These are phyloP conservation scores for Didymella segeticola DNA, from an alignment of 2,329 filamentous ascomycete species.

Conservation along the genomic window DNA sequence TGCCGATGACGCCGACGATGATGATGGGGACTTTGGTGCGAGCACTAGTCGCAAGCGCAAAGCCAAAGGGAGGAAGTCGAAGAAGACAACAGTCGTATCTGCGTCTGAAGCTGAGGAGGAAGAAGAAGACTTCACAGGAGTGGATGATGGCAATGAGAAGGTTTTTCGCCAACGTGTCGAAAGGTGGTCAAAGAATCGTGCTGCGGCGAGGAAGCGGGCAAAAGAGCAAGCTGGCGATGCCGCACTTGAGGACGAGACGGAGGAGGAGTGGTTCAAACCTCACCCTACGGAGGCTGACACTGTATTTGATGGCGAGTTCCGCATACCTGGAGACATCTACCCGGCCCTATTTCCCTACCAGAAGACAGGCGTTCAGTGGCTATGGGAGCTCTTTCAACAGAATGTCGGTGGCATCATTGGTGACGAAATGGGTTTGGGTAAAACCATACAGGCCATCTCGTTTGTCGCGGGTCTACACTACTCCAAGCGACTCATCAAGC, in stretches of 20 bases:
- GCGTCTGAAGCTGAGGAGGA: constrained; percentile 33
- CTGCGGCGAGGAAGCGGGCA: constrained; percentile 62
- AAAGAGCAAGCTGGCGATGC: constrained; percentile 42
- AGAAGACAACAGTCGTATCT: constrained; percentile 24
- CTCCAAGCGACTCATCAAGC: constrained; percentile 82
- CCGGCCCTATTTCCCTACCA: constrained; percentile 95
- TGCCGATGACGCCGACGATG: constrained; percentile 49
- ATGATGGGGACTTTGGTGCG: constrained; percentile 45
- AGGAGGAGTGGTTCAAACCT: constrained; percentile 81
- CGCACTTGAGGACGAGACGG: constrained; percentile 44
- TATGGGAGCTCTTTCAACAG: constrained; percentile 89
- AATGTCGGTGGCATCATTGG: constrained; percentile 92
- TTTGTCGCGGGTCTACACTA: constrained; percentile 92
- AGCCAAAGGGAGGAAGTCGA: constrained; percentile 36
- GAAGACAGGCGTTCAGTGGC: constrained; percentile 95
- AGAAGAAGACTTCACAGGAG: constrained; percentile 63
- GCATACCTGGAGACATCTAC: constrained; percentile 89
- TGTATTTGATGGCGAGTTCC: constrained; percentile 75
- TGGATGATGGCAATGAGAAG: constrained; percentile 89
- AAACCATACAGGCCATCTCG: constrained; percentile 82
- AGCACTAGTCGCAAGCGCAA: constrained; percentile 46
- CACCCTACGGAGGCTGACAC: constrained; percentile 84
- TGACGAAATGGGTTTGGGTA: constrained; percentile 98
- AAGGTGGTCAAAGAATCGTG: constrained; percentile 73
- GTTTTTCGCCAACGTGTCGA: constrained; percentile 78